Conservation (phyloP, 2,329 filamentous ascomycete genomes). For the Colletotrichum coccodes region DNA sequence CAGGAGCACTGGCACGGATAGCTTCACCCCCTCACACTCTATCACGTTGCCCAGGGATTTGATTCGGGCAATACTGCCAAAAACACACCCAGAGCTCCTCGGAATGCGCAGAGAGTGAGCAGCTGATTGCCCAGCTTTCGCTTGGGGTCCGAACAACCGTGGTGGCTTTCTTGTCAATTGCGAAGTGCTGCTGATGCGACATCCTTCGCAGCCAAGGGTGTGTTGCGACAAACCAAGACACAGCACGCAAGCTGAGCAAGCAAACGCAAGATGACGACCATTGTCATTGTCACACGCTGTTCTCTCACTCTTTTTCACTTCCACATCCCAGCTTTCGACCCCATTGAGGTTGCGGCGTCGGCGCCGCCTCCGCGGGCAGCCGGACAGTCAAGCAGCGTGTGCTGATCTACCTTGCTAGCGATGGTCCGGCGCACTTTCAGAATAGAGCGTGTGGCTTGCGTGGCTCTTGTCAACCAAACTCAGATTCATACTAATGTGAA, state of each 20-base stretch:
- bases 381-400: constrained; percentile 5
- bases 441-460: constrained; percentile 10
- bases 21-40: constrained; percentile 2
- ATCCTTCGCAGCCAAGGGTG: neutral
- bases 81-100: constrained; percentile 24
- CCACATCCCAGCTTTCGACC: neutral
- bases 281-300: neutral
- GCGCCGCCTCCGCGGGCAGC: constrained; percentile 13
- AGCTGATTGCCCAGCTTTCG: constrained; percentile 1
- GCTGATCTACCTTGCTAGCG: constrained; percentile 9
- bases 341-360: constrained; percentile 3
- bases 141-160: constrained; percentile 10
- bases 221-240: constrained; percentile 10
- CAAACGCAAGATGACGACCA: constrained; percentile 1
- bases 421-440: neutral
- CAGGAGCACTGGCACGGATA: constrained; percentile 21
- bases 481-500: neutral
- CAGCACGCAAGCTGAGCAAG: constrained; percentile 4
- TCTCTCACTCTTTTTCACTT: neutral
- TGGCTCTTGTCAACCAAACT: constrained; percentile 9
- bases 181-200: neutral
- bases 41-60: neutral
- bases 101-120: neutral
- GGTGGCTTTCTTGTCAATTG: neutral
- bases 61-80: constrained; percentile 1